Evolutionary conservation across 768 basidiomycete species (phyloP).

Genomic region (Stropharia rugosoannulata): DNA sequence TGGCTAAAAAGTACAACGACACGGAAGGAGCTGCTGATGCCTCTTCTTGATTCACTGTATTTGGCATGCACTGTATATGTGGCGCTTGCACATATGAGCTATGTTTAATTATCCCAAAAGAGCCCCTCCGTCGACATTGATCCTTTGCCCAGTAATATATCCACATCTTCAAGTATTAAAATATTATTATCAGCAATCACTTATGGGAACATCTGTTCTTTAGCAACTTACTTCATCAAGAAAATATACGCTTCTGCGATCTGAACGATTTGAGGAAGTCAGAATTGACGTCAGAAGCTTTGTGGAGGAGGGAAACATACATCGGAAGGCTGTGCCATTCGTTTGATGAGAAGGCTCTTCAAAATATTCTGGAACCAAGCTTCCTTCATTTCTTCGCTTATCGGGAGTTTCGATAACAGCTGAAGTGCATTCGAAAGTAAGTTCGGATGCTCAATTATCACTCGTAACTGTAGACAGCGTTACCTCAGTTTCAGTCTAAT

Average conservation of each 20-base stretch:
- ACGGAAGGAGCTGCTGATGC: no score
- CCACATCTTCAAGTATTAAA: neutral
- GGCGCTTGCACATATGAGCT: no score
- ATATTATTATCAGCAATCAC: neutral
- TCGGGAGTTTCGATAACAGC: neutral
- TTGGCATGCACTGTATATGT: no score
- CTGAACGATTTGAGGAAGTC: neutral
- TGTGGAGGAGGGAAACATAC: neutral
- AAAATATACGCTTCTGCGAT: conserved; percentile 7
- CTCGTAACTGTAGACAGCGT: no score
- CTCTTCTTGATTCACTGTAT: no score
- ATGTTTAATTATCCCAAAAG: neutral
- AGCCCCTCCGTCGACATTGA: neutral
- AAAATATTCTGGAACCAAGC: no score
- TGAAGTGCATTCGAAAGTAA: no score
- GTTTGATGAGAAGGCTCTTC: conserved; percentile 2
- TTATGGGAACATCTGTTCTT: neutral
- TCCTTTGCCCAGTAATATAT: conserved; percentile 7
- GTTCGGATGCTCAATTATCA: no score
- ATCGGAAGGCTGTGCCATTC: neutral
- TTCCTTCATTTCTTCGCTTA: no score
- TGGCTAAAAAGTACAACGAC: no score
- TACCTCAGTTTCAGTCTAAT: conserved; percentile 1
- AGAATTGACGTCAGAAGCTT: neutral
- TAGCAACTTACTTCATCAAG: conserved; percentile 5